Evolutionary conservation across 495 filamentous ascomycete genomes (phyloP).

Genomic region (Neurospora sp.): DNA sequence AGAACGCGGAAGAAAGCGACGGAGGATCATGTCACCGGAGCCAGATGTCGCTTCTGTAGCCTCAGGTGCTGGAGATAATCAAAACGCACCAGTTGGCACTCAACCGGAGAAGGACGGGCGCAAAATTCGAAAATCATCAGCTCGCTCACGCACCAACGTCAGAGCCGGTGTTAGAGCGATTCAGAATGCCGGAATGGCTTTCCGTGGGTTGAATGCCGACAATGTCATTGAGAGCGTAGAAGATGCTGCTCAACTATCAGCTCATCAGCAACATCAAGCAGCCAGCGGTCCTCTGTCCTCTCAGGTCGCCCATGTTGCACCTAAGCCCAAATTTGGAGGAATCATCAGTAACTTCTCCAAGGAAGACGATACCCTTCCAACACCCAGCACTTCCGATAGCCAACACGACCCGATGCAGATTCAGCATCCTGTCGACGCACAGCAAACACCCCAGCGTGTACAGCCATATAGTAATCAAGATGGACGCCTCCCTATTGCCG

Average conservation of each 20-base stretch:
- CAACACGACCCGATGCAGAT: background rate
- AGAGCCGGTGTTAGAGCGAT: background rate
- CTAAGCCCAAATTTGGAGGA: background rate
- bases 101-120: constrained; percentile 1
- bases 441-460: background rate
- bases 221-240: background rate
- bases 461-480: background rate
- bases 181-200: background rate
- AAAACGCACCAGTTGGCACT: constrained; percentile 16
- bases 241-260: background rate
- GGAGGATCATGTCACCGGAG: constrained; percentile 10
- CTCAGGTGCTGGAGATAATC: constrained; percentile 29
- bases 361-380: background rate
- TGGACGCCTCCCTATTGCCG: background rate
- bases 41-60: constrained; percentile 14
- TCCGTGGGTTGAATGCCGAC: background rate
- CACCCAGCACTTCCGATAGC: background rate
- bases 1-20: constrained; percentile 15
- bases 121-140: constrained; percentile 4
- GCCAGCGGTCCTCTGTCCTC: background rate
- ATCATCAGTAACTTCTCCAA: background rate
- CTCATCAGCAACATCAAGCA: background rate
- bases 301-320: background rate
- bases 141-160: background rate
- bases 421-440: background rate